Evolutionary conservation across 805 yeast species (phyloP), one percentile per base, ranked within the genome.

Genomic region (Hanseniaspora vineae): DNA sequence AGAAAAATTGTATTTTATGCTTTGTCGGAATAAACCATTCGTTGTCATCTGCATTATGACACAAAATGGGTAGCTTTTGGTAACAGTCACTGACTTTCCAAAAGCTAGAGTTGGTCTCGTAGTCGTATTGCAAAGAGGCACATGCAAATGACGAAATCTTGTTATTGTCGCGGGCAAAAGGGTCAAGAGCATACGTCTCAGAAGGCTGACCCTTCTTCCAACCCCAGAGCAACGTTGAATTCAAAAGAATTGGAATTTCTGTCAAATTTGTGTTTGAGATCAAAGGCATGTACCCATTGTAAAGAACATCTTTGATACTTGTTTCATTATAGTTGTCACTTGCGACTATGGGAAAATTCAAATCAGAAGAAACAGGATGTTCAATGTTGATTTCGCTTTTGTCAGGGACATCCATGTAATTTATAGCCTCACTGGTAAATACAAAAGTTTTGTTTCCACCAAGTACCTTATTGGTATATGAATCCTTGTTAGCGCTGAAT

Each of bases 1-100:
- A 66, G 54, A 80, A 78, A 59, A 78, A 84, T 9, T 66, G 53
- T 2, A 52, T 53, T 1, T 51, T 56, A 6, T 13, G 15, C 18
- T 60, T 61, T 0, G 53, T 49, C 0, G 73, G 57, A 0, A 80
- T 45, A 1, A 47, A 46, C 79, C 84, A 79, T 3, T 62, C 57
- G 35, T 68, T 69, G 0, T 72, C 66, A 37, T 69, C 53, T 1
- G 56, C 49, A 1, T 50, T 45, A 43, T 68, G 69, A 63, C 97
- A 90, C 1, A 82, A 76, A 19, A 72, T 77, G 5, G 63, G 66
- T 48, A 71, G 65, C 29, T 66, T 55, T 0, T 66, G 61, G 55
- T 80, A 78, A 64, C 97, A 90, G 55, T 86, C 76, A 13, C 69
- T 73, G 0, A 84, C 81, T 4, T 50, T 48, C 86, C 90, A 84